Conservation (phyloP, 805 yeast species). For the Cyberlindnera xylosilytica region DNA sequence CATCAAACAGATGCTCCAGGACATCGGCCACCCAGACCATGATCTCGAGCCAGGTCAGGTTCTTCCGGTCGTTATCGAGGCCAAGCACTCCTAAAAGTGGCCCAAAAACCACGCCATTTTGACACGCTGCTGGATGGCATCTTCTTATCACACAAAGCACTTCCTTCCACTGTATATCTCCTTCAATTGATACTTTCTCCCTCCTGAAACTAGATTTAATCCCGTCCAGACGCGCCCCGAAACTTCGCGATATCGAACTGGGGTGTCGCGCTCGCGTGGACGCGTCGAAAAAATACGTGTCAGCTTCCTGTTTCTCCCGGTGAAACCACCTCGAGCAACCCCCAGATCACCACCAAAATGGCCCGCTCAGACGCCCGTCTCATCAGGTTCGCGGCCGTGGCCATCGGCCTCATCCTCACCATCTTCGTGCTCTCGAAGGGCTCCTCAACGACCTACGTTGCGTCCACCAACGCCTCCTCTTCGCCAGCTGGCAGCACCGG, state of each 20-base stretch:
- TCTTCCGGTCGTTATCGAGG: constrained; percentile 4
- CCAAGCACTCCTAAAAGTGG: not conserved
- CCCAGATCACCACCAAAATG: constrained; percentile 13
- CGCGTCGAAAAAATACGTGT: not conserved
- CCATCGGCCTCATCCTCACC: constrained; percentile 24
- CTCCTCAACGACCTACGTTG: constrained; percentile 25
- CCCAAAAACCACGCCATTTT: no score
- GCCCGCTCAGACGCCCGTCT: constrained; percentile 30
- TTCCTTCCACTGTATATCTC: no score
- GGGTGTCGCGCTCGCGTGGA: no score
- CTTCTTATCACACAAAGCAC: no score
- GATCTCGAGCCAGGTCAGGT: not conserved
- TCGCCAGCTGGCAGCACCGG: constrained; percentile 6
- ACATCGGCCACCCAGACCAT: constrained; percentile 1
- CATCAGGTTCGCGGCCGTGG: constrained; percentile 26
- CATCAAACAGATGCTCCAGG: not conserved
- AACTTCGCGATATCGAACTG: no score
- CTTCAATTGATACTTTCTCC: no score
- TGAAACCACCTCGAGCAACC: not conserved
- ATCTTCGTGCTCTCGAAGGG: constrained; percentile 28
- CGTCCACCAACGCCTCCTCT: constrained; percentile 11
- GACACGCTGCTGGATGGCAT: no score
- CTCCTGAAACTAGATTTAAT: no score
- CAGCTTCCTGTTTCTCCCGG: not conserved
- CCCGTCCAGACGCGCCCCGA: no score